These are phyloP conservation scores for Pyronema domesticum DNA, from an alignment of 495 filamentous ascomycete genomes.

Conservation along the genomic window DNA sequence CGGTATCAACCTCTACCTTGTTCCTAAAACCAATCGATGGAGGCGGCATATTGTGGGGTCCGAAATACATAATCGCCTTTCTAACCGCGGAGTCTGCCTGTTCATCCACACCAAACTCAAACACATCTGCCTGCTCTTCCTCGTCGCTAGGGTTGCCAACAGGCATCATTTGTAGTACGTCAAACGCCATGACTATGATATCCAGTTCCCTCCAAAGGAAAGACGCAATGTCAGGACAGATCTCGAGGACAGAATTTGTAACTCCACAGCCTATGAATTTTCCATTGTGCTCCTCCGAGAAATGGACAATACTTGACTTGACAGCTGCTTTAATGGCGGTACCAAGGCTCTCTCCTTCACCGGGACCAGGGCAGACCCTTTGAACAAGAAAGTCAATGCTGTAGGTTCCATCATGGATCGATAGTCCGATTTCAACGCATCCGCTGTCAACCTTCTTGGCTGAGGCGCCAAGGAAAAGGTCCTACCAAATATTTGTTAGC, in stretches of 20 bases:
- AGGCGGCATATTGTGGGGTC: conserved; percentile 54
- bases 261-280: conserved; percentile 52
- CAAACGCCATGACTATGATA: conserved; percentile 48
- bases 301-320: conserved; percentile 35
- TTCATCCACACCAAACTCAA: conserved; percentile 47
- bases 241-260: conserved; percentile 32
- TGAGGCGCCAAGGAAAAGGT: conserved; percentile 47
- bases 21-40: conserved; percentile 57
- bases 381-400: conserved; percentile 56
- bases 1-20: conserved; percentile 57
- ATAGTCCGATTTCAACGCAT: conserved; percentile 40
- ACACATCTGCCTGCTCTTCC: conserved; percentile 1
- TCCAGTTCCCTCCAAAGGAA: conserved; percentile 69
- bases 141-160: conserved; percentile 21
- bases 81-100: conserved; percentile 73
- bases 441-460: conserved; percentile 33
- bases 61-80: conserved; percentile 67
- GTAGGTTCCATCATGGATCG: conserved; percentile 63
- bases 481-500: conserved; percentile 28
- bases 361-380: conserved; percentile 28
- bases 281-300: conserved; percentile 42
- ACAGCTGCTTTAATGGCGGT: conserved; percentile 38
- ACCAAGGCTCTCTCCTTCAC: conserved; percentile 21
- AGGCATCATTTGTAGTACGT: conserved; percentile 14
- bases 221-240: conserved; percentile 45